Evolutionary conservation across 2,329 filamentous ascomycete genomes (phyloP), one percentile per base, ranked within the genome.

Genomic region (Ilyonectria sp.): DNA sequence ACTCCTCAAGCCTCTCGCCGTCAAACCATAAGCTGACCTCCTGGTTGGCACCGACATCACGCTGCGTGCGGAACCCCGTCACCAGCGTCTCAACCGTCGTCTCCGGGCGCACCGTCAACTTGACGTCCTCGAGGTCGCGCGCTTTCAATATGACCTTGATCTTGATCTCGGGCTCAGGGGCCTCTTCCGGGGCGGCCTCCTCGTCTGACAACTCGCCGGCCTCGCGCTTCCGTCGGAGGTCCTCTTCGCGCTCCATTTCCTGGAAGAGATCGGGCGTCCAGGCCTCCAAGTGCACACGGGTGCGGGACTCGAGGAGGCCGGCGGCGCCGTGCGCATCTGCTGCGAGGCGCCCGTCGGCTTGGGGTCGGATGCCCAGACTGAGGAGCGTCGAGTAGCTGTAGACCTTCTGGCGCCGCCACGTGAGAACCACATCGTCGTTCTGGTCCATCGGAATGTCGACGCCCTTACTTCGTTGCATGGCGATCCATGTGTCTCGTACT

Each of bases 311-410:
- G 60, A 77, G 71, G 53, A 87, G 86, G 2, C 87, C 86, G 23
- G 85, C 83, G 4, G 81, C 77, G 46, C 78, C 73, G 9, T 69
- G 68, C 1, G 65, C 65, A 52, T 82, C 78, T 11, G 77, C 74
- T 21, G 87, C 79, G 15, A 84, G 79, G 46, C 86, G 85, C 6
- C 86, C 79, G 13, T 75, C 75, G 6, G 69, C 76, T 11, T 82
- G 79, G 0, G 84, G 82, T 9, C 81, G 77, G 52, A 96, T 86
- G 7, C 91, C 90, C 7, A 97, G 82, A 54, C 87, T 90, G 60
- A 86, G 85, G 65, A 93, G 91, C 1, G 92, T 95, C 6, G 93
- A 93, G n/a, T 88, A 87, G 70, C 93, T 89, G 77, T 92, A 97
- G 3, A 97, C 81, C 66, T 89, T 89, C 65, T 89, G 89, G 29